These are phyloP conservation scores for Phytopythium helicoides DNA, from an alignment of 352 stramenopile species.

Conservation along the genomic window DNA sequence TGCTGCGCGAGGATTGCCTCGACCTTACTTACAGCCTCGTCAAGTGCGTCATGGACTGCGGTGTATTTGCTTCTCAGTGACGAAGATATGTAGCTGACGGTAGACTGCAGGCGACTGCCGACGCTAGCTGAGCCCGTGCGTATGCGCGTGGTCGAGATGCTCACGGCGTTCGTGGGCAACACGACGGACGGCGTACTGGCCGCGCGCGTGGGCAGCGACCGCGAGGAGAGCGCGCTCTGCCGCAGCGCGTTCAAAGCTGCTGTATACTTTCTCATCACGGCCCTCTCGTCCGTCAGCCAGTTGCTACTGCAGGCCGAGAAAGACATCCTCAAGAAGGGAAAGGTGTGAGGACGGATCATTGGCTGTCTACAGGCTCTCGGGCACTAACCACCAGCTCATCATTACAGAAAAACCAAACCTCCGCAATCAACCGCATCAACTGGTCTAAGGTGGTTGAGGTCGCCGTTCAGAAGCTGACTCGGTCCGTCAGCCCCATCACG, in stretches of 20 bases:
- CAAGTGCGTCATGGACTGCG: slow-evolving; percentile 45
- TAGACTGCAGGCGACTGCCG: slow-evolving; percentile 38
- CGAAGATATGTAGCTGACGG: no score
- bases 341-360: slow-evolving; percentile 13
- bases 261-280: slow-evolving; percentile 72
- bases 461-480: slow-evolving; percentile 51
- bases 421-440: slow-evolving; percentile 40
- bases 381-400: not conserved
- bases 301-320: slow-evolving; percentile 54
- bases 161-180: slow-evolving; percentile 58
- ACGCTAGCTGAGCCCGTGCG: slow-evolving; percentile 42
- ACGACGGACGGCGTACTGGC: slow-evolving; percentile 50
- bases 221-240: slow-evolving; percentile 36
- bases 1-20: slow-evolving; percentile 60
- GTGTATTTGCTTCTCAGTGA: no score
- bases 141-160: slow-evolving; percentile 64
- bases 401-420: slow-evolving; percentile 28
- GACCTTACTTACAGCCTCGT: slow-evolving; percentile 76
- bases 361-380: no score
- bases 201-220: slow-evolving; percentile 26
- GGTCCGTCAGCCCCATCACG: slow-evolving; percentile 57
- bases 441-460: slow-evolving; percentile 69
- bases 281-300: slow-evolving; percentile 48
- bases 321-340: slow-evolving; percentile 62
- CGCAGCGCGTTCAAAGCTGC: slow-evolving; percentile 64